Evolutionary conservation across 306 rosid species (phyloP).

Genomic region (Malus sieversii): DNA sequence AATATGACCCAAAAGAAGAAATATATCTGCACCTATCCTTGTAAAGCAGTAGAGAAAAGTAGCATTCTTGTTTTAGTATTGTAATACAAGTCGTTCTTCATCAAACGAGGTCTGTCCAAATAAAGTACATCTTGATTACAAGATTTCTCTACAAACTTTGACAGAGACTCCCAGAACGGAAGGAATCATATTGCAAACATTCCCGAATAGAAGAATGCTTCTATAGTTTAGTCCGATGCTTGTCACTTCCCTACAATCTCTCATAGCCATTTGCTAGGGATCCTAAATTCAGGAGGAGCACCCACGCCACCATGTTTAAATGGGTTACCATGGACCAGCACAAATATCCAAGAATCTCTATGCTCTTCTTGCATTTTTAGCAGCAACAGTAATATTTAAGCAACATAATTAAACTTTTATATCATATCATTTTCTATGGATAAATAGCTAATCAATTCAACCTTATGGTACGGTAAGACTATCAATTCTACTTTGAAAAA

Average conservation of each 20-base stretch:
- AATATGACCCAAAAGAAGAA: too few relatives aligned
- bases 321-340: too few relatives aligned
- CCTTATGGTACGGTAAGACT: not conserved
- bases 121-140: not conserved
- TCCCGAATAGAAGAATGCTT: not conserved
- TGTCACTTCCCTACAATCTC: not conserved
- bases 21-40: too few relatives aligned
- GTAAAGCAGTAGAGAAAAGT: too few relatives aligned
- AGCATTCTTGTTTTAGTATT: not conserved
- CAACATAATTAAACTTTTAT: not conserved
- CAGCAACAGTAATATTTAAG: not conserved
- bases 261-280: too few relatives aligned
- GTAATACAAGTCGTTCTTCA: not conserved
- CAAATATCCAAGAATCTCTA: too few relatives aligned
- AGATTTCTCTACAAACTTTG: not conserved
- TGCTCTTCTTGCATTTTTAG: not conserved
- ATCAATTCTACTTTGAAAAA: too few relatives aligned
- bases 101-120: not conserved
- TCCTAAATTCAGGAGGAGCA: not conserved
- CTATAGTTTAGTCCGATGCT: not conserved
- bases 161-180: not conserved
- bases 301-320: not conserved
- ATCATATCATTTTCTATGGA: not conserved
- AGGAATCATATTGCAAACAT: not conserved
- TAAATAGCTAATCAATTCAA: not conserved